phyloP scores from a whole-genome alignment of 345 rosid genomes.

The Reutealis trisperma region DNA sequence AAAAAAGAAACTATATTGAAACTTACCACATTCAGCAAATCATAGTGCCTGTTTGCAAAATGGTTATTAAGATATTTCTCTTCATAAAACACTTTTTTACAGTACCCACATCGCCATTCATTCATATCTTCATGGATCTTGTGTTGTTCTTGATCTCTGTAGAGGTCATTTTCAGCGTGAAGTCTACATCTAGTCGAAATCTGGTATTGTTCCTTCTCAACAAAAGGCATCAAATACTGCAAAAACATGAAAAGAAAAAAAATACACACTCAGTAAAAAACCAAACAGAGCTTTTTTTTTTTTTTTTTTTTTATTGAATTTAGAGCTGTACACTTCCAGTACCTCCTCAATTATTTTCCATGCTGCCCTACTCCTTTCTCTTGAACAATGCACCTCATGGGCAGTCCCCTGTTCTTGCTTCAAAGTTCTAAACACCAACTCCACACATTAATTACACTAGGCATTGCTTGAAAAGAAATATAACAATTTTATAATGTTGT shows the following conservation, averaged over 20 bases:
- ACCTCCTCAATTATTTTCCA: slow-evolving; percentile 33
- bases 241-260: neutral
- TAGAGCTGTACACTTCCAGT: neutral
- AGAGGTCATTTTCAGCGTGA: slow-evolving; percentile 32
- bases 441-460: neutral
- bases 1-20: neutral
- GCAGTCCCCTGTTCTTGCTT: slow-evolving; percentile 29
- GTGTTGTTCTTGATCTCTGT: slow-evolving; percentile 30
- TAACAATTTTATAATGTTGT: neutral
- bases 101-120: slow-evolving; percentile 36
- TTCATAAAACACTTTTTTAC: slow-evolving; percentile 28
- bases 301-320: neutral
- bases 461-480: neutral
- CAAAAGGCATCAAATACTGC: slow-evolving; percentile 41
- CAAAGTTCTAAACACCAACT: slow-evolving; percentile 27
- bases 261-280: too few species aligned
- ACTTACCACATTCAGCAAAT: slow-evolving; percentile 29
- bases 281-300: neutral
- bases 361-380: slow-evolving; percentile 34
- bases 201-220: slow-evolving; percentile 25
- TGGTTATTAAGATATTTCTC: slow-evolving; percentile 32
- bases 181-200: slow-evolving; percentile 26
- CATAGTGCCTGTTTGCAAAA: slow-evolving; percentile 29
- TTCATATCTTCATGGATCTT: slow-evolving; percentile 23
- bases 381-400: slow-evolving; percentile 34